Conservation (phyloP, 371 early-diverging fungal genomes). For the Mucor circinelloides region DNA sequence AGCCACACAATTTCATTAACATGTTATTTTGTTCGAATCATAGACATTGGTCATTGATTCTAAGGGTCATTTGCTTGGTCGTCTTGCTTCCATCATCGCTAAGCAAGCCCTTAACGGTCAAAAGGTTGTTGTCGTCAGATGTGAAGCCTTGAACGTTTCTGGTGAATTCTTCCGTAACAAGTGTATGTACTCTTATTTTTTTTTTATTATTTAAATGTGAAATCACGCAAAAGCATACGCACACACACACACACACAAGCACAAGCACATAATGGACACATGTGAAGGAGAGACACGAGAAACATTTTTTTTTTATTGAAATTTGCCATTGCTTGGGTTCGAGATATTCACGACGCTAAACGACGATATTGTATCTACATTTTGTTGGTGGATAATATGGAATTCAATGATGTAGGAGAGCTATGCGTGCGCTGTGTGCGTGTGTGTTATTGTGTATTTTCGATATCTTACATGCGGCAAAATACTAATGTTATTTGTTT, state of each 20-base stretch:
- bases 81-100: constrained; percentile 97
- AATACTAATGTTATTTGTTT: neutral
- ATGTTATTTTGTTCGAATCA: neutral
- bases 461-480: neutral
- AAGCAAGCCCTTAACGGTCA: constrained; percentile 99
- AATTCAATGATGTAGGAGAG: neutral
- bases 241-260: neutral
- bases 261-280: neutral
- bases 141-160: constrained; percentile 98
- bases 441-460: neutral
- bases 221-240: neutral
- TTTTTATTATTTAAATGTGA: neutral
- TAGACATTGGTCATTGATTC: constrained; percentile 99
- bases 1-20: neutral
- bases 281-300: neutral
- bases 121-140: constrained; percentile 96
- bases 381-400: neutral
- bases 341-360: neutral
- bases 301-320: neutral
- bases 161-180: constrained; percentile 99
- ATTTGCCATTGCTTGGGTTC: neutral
- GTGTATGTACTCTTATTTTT: constrained; percentile 62
- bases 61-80: constrained; percentile 99
- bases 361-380: neutral
- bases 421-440: neutral